These are phyloP conservation scores for Botrytis galanthina DNA, from an alignment of 2,329 filamentous ascomycete species.

Conservation along the genomic window DNA sequence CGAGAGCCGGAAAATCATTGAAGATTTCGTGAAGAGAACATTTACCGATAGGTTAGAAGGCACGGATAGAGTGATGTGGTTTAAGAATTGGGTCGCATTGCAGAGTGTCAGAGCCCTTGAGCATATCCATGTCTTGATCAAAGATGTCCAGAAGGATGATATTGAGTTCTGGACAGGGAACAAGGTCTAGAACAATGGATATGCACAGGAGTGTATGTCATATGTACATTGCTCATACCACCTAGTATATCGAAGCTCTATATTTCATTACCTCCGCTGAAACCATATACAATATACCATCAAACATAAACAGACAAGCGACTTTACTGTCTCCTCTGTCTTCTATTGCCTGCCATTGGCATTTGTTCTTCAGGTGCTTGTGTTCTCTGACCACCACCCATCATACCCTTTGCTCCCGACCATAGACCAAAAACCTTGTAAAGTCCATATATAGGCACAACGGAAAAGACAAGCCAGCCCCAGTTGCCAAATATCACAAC, in stretches of 20 bases:
- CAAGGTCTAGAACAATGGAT: neutral
- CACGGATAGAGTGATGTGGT: constrained; percentile 67
- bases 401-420: constrained; percentile 39
- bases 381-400: constrained; percentile 35
- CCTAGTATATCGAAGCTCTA: neutral
- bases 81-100: constrained; percentile 88
- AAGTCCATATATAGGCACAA: constrained; percentile 36
- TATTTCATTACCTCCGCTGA: neutral
- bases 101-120: constrained; percentile 87
- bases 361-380: constrained; percentile 34
- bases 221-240: neutral
- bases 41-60: constrained; percentile 61
- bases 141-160: constrained; percentile 50
- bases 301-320: neutral
- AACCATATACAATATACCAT: neutral
- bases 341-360: constrained; percentile 35
- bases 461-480: constrained; percentile 62
- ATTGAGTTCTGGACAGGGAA: constrained; percentile 52
- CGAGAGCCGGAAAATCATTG: constrained; percentile 61
- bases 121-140: constrained; percentile 79
- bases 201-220: neutral
- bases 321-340: constrained; percentile 34
- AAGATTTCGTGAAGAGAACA: constrained; percentile 65
- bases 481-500: constrained; percentile 79
- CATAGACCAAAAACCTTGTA: constrained; percentile 39